Evolutionary conservation across 371 early-diverging fungal genomes (phyloP), one percentile per base, ranked within the genome.

Genomic region (Massospora cicadina): DNA sequence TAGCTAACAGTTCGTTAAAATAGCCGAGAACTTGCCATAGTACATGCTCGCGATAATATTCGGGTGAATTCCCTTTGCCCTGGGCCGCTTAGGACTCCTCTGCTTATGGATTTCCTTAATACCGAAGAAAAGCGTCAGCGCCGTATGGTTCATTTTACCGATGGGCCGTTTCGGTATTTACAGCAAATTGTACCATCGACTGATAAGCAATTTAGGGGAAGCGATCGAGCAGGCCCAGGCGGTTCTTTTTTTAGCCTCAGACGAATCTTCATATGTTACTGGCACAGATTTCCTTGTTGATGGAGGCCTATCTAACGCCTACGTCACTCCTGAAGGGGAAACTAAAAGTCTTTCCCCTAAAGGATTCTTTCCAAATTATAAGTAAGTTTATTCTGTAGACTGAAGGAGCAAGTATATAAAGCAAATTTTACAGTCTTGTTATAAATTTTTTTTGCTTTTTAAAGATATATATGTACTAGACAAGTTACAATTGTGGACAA

Each of bases 21-120:
- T 33, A 80, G 82, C 33, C 88, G 90, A 33, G 91, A 91, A 69
- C 75, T 89, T 28, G 88, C 91, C 65, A 81, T 85, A 65, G 86
- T 88, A 29, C 91, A 91, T 74, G 90, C 91, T 65, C 83, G 89
- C 58, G 91, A 91, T 72, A 88, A 88, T 73, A 89, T 91, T 65
- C 84, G 91, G 17, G 80, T 89, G 76, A 91, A 89, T 69, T 76
- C 89, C 5, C 76, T 91, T n/a, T 91, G 90, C 70, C 91, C 90
- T 3, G 91, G 91, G 1, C 88, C 90, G n/a, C 68, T 89, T 65
- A 79, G 84, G 26, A 89, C 90, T 0, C 87, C 87, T 54, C 74
- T 91, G 30, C 70, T 91, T 64, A 89, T 89, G 89, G 86, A 89
- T 65, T 89, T 88, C 68, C 75, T 91, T 43, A 81, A 89, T 72